These are phyloP conservation scores for Phlebopus sp. DNA, from an alignment of 1,284 basidiomycete genomes.

Conservation along the genomic window DNA sequence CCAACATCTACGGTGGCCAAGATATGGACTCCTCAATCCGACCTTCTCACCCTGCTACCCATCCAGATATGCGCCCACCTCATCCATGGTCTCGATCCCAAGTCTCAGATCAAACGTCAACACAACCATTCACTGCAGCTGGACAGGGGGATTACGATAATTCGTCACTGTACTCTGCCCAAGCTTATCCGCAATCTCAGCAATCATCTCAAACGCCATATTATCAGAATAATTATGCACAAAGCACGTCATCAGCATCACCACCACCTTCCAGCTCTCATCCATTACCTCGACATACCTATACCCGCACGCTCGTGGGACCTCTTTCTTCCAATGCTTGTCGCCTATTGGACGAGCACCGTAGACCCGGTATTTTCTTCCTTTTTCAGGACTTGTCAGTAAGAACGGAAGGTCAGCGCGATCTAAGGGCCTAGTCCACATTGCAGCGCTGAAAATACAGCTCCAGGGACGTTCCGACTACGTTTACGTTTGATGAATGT, in stretches of 20 bases:
- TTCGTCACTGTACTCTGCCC: conserved; percentile 23
- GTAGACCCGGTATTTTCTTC: conserved; percentile 82
- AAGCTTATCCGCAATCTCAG: conserved; percentile 30
- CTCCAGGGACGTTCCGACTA: conserved; percentile 68
- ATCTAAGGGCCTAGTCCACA: conserved; percentile 25
- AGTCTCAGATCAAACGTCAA: conserved; percentile 14
- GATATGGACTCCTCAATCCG: conserved; percentile 35
- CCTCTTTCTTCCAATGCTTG: conserved; percentile 83
- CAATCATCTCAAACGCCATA: conserved; percentile 29
- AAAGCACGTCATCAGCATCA: conserved; percentile 30
- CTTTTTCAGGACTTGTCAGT: conserved; percentile 86
- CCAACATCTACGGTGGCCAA: conserved; percentile 23
- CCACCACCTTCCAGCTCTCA: conserved; percentile 35
- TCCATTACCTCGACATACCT: conserved; percentile 60
- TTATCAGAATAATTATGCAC: conserved; percentile 27
- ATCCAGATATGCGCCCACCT: conserved; percentile 33
- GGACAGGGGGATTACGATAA: conserved; percentile 21
- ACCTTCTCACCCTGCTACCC: conserved; percentile 24
- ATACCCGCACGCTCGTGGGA: conserved; percentile 85
- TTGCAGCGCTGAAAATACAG: conserved; percentile 18
- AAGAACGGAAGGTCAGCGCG: conserved; percentile 69
- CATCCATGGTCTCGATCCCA: conserved; percentile 29
- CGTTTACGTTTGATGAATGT: conserved; percentile 82
- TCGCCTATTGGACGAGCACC: conserved; percentile 78
- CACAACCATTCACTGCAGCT: conserved; percentile 26